These are phyloP conservation scores for Oidiodendron maius DNA, from an alignment of 495 filamentous ascomycete species.

Conservation along the genomic window DNA sequence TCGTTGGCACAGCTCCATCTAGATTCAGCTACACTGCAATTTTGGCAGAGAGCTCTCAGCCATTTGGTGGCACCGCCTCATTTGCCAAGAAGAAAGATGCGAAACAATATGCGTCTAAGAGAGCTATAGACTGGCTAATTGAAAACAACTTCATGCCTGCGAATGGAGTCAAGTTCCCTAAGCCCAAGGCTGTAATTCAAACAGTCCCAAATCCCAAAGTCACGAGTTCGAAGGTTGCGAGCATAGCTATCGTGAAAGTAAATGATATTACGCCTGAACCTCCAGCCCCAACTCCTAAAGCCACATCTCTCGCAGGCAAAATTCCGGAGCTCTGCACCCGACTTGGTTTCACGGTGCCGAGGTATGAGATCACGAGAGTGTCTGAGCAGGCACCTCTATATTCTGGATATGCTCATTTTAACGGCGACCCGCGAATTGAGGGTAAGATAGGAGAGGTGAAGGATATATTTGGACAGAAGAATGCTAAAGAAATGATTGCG, in stretches of 20 bases:
- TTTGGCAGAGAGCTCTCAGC: neutral
- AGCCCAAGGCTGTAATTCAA: neutral
- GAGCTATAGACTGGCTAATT: conserved; percentile 13
- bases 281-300: neutral
- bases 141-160: conserved; percentile 15
- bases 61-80: neutral
- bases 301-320: conserved; percentile 1
- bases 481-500: conserved; percentile 39
- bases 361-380: conserved; percentile 9
- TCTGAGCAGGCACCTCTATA: conserved; percentile 12
- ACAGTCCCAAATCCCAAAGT: neutral
- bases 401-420: conserved; percentile 25
- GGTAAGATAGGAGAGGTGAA: conserved; percentile 32
- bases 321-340: conserved; percentile 13
- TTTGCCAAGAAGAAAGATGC: conserved; percentile 12
- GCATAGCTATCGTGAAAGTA: neutral
- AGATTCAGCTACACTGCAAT: conserved; percentile 4
- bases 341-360: conserved; percentile 12
- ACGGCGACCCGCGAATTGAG: conserved; percentile 22
- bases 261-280: neutral
- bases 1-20: neutral
- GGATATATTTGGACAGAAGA: conserved; percentile 40
- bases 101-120: conserved; percentile 8
- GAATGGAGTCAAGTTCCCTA: conserved; percentile 17
- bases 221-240: neutral